These are phyloP conservation scores for Coprinellus aureogranulatus DNA, from an alignment of 768 basidiomycete species.

Conservation along the genomic window DNA sequence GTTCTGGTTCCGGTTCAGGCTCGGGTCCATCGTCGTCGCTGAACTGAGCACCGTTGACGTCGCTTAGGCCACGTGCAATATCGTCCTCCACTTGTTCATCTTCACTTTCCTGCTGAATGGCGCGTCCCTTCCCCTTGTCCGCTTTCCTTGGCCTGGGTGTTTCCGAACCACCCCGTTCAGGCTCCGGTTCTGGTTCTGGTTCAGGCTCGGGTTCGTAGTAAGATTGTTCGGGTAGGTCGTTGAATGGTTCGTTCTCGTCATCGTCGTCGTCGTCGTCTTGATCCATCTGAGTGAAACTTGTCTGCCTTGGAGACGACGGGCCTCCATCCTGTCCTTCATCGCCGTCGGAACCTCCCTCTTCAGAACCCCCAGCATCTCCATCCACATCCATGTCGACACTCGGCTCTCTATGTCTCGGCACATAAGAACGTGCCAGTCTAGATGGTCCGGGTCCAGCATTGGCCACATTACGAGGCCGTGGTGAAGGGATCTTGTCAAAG, in stretches of 20 bases:
- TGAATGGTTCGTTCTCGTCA: slow-evolving; percentile 26
- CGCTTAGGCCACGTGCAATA: slow-evolving; percentile 39
- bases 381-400: slow-evolving; percentile 28
- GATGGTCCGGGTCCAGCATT: slow-evolving; percentile 42
- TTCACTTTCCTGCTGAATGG: slow-evolving; percentile 41
- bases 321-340: slow-evolving; percentile 26
- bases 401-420: slow-evolving; percentile 26
- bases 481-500: slow-evolving; percentile 65
- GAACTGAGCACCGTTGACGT: slow-evolving; percentile 21
- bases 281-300: slow-evolving; percentile 49
- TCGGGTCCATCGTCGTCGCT: slow-evolving; percentile 22
- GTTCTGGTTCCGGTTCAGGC: slow-evolving; percentile 22
- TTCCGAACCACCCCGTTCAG: slow-evolving; percentile 5
- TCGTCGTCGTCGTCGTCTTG: slow-evolving; percentile 49
- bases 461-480: slow-evolving; percentile 36
- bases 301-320: slow-evolving; percentile 29
- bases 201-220: slow-evolving; percentile 18
- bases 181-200: no score
- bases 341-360: slow-evolving; percentile 24
- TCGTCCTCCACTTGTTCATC: slow-evolving; percentile 44
- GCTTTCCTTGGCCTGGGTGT: slow-evolving; percentile 31
- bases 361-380: slow-evolving; percentile 22
- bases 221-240: slow-evolving; percentile 25
- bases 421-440: slow-evolving; percentile 34
- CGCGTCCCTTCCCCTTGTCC: slow-evolving; percentile 39